Evolutionary conservation across 192 early-diverging fungal species (phyloP).

Genomic region (Coemansia sp.): DNA sequence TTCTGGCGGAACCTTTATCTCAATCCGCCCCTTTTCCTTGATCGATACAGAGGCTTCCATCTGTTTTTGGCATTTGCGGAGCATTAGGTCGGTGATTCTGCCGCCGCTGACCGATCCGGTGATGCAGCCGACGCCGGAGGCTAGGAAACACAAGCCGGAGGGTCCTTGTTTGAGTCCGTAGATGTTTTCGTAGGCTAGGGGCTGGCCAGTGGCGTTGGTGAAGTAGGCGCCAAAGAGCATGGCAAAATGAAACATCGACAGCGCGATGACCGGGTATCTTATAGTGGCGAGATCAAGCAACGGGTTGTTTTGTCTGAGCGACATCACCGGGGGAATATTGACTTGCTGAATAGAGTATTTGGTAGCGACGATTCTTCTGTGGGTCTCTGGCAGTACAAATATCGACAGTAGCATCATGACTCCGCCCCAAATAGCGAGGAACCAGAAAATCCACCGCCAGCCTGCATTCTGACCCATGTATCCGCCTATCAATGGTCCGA

Average conservation of each 20-base stretch:
- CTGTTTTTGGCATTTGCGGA: conserved; percentile 3
- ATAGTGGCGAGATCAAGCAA: conserved; percentile 27
- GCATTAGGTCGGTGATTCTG: conserved; percentile 35
- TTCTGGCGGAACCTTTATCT: conserved; percentile 29
- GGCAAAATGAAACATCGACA: conserved; percentile 43
- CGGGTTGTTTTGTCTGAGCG: conserved; percentile 42
- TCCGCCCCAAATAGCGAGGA: conserved; percentile 59
- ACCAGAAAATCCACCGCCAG: conserved; percentile 66
- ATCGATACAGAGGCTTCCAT: not conserved
- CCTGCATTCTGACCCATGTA: conserved; percentile 51
- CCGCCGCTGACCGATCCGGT: conserved; percentile 51
- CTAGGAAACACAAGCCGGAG: conserved; percentile 56
- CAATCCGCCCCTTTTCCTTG: not conserved
- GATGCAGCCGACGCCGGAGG: conserved; percentile 53
- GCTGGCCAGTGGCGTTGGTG: conserved; percentile 48
- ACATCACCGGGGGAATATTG: conserved; percentile 29
- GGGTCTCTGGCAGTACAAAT: conserved; percentile 66
- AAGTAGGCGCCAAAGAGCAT: conserved; percentile 59
- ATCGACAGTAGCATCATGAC: conserved; percentile 49
- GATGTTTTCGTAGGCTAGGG: conserved; percentile 43
- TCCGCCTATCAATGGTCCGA: conserved; percentile 61
- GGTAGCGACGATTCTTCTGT: conserved; percentile 39
- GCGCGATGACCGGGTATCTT: conserved; percentile 39
- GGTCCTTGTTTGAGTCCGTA: conserved; percentile 48
- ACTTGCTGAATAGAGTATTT: conserved; percentile 35